A percentile compares a stretch with the other conserved stretches of the same genome.
Conservation (phyloP, 306 rosid species). For the Hippophae gyantsensis region DNA sequence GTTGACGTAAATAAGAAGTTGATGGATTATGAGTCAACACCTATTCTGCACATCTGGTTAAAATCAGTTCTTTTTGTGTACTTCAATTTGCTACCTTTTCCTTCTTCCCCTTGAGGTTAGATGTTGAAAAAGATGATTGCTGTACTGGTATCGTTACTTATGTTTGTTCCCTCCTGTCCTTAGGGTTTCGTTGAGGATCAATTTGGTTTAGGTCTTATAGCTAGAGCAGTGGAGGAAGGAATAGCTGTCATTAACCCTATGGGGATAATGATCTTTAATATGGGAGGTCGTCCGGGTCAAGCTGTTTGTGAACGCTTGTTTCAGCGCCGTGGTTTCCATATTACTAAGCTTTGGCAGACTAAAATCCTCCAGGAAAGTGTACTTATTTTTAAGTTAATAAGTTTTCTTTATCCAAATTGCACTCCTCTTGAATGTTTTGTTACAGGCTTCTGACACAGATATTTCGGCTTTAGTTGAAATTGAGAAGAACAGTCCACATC, state of each 20-base stretch:
- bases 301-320: conserved; percentile 82
- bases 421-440: conserved; percentile 24
- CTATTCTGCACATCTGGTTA: too few relatives aligned
- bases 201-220: conserved; percentile 91
- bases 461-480: conserved; percentile 92
- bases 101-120: background rate
- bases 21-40: too few relatives aligned
- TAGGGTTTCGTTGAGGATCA: conserved; percentile 99
- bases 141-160: background rate
- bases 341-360: conserved; percentile 94
- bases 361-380: conserved; percentile 80
- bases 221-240: conserved; percentile 99
- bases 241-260: conserved; percentile 75
- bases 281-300: conserved; percentile 99
- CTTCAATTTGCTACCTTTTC: too few relatives aligned
- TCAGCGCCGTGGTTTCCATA: conserved; percentile 83
- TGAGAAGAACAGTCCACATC: conserved; percentile 96
- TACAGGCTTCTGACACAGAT: conserved; percentile 92
- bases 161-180: conserved; percentile 3
- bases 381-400: conserved; percentile 12
- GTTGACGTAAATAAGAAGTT: too few relatives aligned
- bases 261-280: conserved; percentile 93
- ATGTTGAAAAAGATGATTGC: background rate
- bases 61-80: too few relatives aligned
- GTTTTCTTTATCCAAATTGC: conserved; percentile 15